Percentiles rank a stretch among this genome's conserved stretches.
Conservation (phyloP, 2,329 filamentous ascomycete species). For the Aspergillus japonicus region DNA sequence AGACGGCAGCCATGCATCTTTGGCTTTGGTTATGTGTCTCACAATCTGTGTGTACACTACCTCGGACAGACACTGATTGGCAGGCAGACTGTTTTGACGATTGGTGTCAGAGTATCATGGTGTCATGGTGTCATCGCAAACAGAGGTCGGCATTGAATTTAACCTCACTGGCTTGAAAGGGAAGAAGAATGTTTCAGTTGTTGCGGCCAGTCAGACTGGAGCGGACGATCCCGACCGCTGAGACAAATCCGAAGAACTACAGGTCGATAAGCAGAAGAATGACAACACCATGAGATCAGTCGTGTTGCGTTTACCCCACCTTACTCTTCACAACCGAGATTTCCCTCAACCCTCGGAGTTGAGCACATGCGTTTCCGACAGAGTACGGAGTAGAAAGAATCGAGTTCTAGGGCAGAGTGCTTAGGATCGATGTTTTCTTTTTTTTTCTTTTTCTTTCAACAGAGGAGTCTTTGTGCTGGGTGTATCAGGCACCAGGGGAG, state of each 20-base stretch:
- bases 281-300: slow-evolving; percentile 5
- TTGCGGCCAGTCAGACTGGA: not conserved
- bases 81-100: not conserved
- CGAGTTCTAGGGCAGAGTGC: too few relatives aligned
- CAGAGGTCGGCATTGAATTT: not conserved
- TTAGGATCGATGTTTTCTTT: too few relatives aligned
- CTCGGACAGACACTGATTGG: too few relatives aligned
- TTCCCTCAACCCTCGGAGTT: too few relatives aligned
- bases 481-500: not conserved
- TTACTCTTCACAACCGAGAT: too few relatives aligned
- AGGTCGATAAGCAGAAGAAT: not conserved
- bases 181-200: not conserved
- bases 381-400: too few relatives aligned
- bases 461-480: too few relatives aligned
- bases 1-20: not conserved
- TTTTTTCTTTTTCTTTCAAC: too few relatives aligned
- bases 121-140: not conserved
- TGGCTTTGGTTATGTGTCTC: not conserved
- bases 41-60: not conserved
- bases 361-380: too few relatives aligned
- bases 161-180: not conserved
- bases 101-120: not conserved
- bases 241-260: not conserved
- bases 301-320: not conserved
- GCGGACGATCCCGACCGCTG: slow-evolving; percentile 1